Evolutionary conservation across 2,329 filamentous ascomycete genomes (phyloP), one percentile per base, ranked within the genome.

Genomic region (Ascochyta koolunga): DNA sequence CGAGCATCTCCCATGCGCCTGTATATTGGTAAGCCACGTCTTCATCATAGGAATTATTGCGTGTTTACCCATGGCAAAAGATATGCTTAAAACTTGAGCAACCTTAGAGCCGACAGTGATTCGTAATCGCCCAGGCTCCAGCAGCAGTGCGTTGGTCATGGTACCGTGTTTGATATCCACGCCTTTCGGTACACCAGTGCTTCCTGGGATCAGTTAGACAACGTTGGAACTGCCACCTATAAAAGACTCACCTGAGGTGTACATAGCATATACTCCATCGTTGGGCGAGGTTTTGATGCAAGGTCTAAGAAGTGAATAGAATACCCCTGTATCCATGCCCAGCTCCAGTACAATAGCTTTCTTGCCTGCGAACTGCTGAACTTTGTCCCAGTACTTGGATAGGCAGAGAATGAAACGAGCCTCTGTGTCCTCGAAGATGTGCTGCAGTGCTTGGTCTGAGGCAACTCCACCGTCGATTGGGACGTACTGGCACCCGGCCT

Each of bases 1-100:
- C 79, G 8, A 86, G 77, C 21, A 86, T 82, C 58, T 86, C 83
- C 83, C 84, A 86, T 9, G 83, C 82, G 16, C 81, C 83, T 84
- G 35, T 18, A 21, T 2, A 39, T 22, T 18, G 2, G n/a, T 54
- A 9, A 48, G 44, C 29, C 25, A n/a, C 13, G 27, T 10, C 31
- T 13, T 5, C 16, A 4, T 16, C 4, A n/a, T 7, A 16, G 15
- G 24, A 13, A 22, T 18, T 5, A 38, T n/a, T 15, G 1, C 24
- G 15, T 8, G 19, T 80, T 63, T 75, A 84, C 83, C 82, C 83
- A 86, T 86, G 58, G 86, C 84, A 60, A 86, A 86, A 37, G 81
- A 82, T 38, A 86, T 80, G 54, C 82, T 85, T 29, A 86, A 74
- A 9, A 85, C 74, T 50, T 84, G 82, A 2, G 80, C 82, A 11